Evolutionary conservation across 78 protist species (phyloP).

Genomic region (Dictyostelium discoideum): DNA sequence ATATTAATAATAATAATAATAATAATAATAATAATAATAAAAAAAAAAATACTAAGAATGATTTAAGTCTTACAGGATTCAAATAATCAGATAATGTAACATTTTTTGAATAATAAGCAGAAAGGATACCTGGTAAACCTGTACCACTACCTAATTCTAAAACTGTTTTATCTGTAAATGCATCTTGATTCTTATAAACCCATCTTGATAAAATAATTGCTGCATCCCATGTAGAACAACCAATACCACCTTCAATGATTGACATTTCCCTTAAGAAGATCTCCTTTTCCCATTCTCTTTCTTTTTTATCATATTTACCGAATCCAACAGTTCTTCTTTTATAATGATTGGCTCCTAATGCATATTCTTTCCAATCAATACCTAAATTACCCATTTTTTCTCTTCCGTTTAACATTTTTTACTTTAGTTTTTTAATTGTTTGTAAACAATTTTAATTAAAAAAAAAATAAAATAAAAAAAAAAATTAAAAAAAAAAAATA

Average conservation of each 20-base stretch:
- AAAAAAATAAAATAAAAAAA: not conserved
- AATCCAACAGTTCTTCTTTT: slow-evolving; percentile 91
- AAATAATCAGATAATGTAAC: slow-evolving; percentile 88
- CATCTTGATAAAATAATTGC: slow-evolving; percentile 89
- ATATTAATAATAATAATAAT: too few relatives aligned
- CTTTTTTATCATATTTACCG: slow-evolving; percentile 89
- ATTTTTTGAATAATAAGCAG: slow-evolving; percentile 73
- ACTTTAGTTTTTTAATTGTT: not conserved
- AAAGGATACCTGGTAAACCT: slow-evolving; percentile 89
- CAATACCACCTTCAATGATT: slow-evolving; percentile 89
- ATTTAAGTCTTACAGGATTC: slow-evolving; percentile 9
- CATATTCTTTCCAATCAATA: slow-evolving; percentile 90
- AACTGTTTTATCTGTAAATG: slow-evolving; percentile 75
- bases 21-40: too few relatives aligned
- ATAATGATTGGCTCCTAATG: slow-evolving; percentile 88
- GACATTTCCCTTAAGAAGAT: slow-evolving; percentile 87
- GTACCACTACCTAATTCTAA: slow-evolving; percentile 88
- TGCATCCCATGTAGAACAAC: slow-evolving; percentile 95
- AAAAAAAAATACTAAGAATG: not conserved
- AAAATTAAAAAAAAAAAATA: not conserved
- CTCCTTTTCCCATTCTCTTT: slow-evolving; percentile 85
- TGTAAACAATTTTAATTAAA: too few relatives aligned
- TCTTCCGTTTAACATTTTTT: slow-evolving; percentile 83
- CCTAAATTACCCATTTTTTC: slow-evolving; percentile 79
- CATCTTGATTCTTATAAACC: slow-evolving; percentile 76